Percentiles rank a stretch among this genome's conserved stretches.
phyloP scores from a whole-genome alignment of 2,329 filamentous ascomycete species.

The Ramularia endophylla region DNA sequence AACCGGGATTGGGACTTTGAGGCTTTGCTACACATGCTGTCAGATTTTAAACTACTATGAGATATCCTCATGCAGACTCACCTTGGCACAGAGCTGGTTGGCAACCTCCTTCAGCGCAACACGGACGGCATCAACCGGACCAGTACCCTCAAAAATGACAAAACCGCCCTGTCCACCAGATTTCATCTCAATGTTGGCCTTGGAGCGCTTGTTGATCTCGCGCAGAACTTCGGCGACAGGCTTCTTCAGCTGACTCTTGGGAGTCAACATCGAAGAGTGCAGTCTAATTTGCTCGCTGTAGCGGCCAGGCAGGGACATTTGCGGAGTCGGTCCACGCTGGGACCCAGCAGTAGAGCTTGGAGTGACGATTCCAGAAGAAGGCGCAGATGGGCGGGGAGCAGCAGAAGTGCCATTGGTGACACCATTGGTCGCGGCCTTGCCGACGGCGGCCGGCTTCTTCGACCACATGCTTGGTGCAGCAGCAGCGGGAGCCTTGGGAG shows the following conservation, averaged over 20 bases:
- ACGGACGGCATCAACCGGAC: slow-evolving; percentile 75
- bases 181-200: slow-evolving; percentile 75
- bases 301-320: slow-evolving; percentile 74
- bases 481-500: slow-evolving; percentile 57
- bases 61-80: slow-evolving; percentile 36
- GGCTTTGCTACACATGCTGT: slow-evolving; percentile 47
- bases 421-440: slow-evolving; percentile 44
- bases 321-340: slow-evolving; percentile 25
- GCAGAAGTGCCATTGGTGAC: slow-evolving; percentile 50
- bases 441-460: slow-evolving; percentile 52
- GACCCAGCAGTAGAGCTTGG: slow-evolving; percentile 49
- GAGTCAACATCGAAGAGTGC: slow-evolving; percentile 68
- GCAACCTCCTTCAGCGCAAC: slow-evolving; percentile 87
- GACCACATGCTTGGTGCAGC: slow-evolving; percentile 72
- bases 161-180: slow-evolving; percentile 63
- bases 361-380: slow-evolving; percentile 52
- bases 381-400: slow-evolving; percentile 56
- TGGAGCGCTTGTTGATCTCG: slow-evolving; percentile 88
- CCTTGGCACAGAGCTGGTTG: slow-evolving; percentile 79
- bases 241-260: slow-evolving; percentile 72
- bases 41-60: background rate
- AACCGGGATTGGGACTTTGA: slow-evolving; percentile 73
- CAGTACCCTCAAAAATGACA: slow-evolving; percentile 77
- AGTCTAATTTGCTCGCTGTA: slow-evolving; percentile 71
- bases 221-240: slow-evolving; percentile 79